Percentiles rank a stretch among this genome's conserved stretches.
Conservation (phyloP, 495 filamentous ascomycete genomes). For the Penicillium steckii region DNA sequence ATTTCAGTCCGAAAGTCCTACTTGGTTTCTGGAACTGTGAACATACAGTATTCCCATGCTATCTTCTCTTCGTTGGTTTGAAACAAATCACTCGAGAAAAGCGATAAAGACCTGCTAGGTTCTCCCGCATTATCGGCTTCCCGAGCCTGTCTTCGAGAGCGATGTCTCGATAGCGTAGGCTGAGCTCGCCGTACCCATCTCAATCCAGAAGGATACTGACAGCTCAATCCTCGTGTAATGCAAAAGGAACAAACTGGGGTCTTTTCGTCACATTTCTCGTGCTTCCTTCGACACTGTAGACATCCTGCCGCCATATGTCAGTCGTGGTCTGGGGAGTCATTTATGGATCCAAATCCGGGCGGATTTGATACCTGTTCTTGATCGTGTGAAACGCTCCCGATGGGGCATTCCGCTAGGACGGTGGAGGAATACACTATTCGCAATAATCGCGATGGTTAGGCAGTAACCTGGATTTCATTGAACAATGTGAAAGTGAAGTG, state of each 20-base stretch:
- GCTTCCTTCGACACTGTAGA: constrained; percentile 24
- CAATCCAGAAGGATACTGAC: constrained; percentile 21
- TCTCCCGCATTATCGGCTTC: not conserved
- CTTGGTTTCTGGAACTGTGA: not conserved
- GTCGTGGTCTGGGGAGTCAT: not conserved
- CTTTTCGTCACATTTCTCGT: constrained; percentile 28
- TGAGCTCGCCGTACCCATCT: constrained; percentile 23
- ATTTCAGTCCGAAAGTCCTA: not conserved
- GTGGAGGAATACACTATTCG: not conserved
- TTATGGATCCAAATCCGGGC: too few relatives aligned
- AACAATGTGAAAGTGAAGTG: not conserved
- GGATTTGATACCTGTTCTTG: constrained; percentile 18
- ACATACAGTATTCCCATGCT: constrained; percentile 31
- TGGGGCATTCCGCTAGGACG: constrained; percentile 13
- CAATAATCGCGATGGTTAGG: too few relatives aligned
- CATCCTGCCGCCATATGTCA: constrained; percentile 17
- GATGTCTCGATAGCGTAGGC: constrained; percentile 16
- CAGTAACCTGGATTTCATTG: not conserved
- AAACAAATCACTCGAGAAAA: constrained; percentile 9
- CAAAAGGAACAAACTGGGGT: constrained; percentile 23
- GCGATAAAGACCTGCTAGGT: not conserved
- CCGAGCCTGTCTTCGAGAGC: constrained; percentile 13
- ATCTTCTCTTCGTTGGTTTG: constrained; percentile 18
- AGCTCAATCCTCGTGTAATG: constrained; percentile 8
- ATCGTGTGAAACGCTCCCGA: constrained; percentile 19